Base-by-base conservation (phyloP, 2,329 filamentous ascomycete species). In the Aureobasidium vineae region DNA sequence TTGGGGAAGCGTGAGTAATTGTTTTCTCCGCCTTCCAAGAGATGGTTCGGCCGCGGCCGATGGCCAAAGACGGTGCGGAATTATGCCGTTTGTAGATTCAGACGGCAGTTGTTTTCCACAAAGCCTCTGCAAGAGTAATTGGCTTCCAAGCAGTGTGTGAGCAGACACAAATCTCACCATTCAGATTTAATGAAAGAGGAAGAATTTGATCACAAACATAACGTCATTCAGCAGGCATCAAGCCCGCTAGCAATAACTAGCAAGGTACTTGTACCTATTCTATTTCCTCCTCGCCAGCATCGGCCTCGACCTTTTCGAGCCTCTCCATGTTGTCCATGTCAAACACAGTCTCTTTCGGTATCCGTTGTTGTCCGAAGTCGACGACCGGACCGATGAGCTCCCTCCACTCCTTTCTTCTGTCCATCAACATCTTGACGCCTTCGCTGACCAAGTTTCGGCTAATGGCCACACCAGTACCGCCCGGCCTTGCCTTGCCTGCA, bases 351-450 rank as follows among this genome's bases (percentile, higher is more conserved):
- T 95, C 89, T 1, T 82, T 80, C 26, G 92, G 92, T 49, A 97
- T 88, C 65, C 85, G 86, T 41, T 92, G 84, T 71, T 87, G 89
- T 72, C 93, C 91, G 72, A 90, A 90, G 68, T 93, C 89, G 72
- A 99, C 96, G 0, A 98, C 92, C 0, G 91, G 90, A 0, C 92
- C 91, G 70, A 99, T 96, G 45, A 87, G 93, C 70, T 92, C 90
- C 70, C 92, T 92, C 94, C 95, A 99, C 71, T 92, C 87, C 75
- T 87, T 85, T 66, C 93, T 86, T 68, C 94, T 85, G 76, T 97
- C 93, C 93, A 99, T 97, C 31, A 99, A 82, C 52, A 88, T 94
- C 75, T 92, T 88, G 3, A 95, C 95, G 67, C 92, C 84, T 77
- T 99, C 95, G 33, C 95, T 95, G 64, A 99, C 96, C 50, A 90